Percentiles rank a stretch among this genome's conserved stretches.
These are phyloP conservation scores for Penicillium dipodomyicola DNA, from an alignment of 495 filamentous ascomycete genomes.

Conservation along the genomic window DNA sequence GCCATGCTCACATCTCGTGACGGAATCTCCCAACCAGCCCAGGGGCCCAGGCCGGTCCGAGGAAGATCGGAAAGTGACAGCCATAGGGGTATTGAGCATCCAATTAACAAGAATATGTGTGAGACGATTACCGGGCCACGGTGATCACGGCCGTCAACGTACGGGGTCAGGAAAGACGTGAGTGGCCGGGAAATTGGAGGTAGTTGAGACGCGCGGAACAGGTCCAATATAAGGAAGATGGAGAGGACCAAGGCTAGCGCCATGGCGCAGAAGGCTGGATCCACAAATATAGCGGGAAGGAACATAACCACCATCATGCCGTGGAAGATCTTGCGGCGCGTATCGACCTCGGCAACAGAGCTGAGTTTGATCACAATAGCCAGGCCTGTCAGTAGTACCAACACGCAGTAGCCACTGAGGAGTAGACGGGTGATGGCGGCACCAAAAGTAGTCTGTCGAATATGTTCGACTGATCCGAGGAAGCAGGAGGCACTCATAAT, in stretches of 20 bases:
- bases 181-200: slow-evolving; percentile 82
- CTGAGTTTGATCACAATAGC: slow-evolving; percentile 70
- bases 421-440: slow-evolving; percentile 78
- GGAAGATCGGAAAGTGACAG: slow-evolving; percentile 69
- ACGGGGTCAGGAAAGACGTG: slow-evolving; percentile 82
- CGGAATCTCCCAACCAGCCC: slow-evolving; percentile 69
- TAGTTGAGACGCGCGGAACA: slow-evolving; percentile 85
- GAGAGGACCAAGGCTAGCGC: slow-evolving; percentile 71
- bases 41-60: slow-evolving; percentile 49
- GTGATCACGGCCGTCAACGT: slow-evolving; percentile 91
- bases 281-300: slow-evolving; percentile 77
- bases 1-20: slow-evolving; percentile 80
- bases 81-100: slow-evolving; percentile 96
- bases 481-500: slow-evolving; percentile 35
- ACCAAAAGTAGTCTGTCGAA: slow-evolving; percentile 60
- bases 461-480: slow-evolving; percentile 57
- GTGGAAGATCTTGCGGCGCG: slow-evolving; percentile 96
- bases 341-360: slow-evolving; percentile 79
- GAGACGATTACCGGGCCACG: slow-evolving; percentile 91
- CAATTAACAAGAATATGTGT: slow-evolving; percentile 93
- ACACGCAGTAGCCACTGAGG: slow-evolving; percentile 68
- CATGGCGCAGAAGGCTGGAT: slow-evolving; percentile 78
- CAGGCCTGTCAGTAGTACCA: slow-evolving; percentile 67
- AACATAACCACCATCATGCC: slow-evolving; percentile 98
- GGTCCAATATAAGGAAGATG: slow-evolving; percentile 82